Base-by-base conservation (phyloP, 2,329 filamentous ascomycete species). In the Atkinsonella texensis region DNA sequence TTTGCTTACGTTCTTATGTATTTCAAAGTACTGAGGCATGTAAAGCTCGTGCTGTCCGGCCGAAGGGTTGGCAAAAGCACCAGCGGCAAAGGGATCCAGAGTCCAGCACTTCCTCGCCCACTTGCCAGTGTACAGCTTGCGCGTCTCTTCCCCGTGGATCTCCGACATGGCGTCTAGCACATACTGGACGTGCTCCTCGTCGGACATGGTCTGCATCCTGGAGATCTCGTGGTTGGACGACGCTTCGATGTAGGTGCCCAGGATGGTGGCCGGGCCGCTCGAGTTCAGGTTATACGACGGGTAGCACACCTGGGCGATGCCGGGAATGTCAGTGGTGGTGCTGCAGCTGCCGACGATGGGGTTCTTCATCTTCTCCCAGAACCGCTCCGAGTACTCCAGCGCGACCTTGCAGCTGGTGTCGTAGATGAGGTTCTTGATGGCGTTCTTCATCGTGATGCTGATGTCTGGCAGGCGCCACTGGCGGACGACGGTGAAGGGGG, bases 1-100 rank as follows among this genome's bases (percentile, higher is more conserved):
- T 10, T 13, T 61, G 7, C 67, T 58, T 49, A 73, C 70, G 46
- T 82, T 79, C 55, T 74, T 75, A 63, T 87, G 57, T 0, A 83
- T 87, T 61, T 81, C 77, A 60, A 84, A 86, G 60, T 85, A 88
- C n/a, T 83, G 79, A 0, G 85, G 84, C 9, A 88, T 69, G 57
- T 84, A 88, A 23, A 87, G 60, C 57, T 84, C 74, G 60, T 88
- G 83, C 67, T 87, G 81, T 0, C 82, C 83, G 0, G 80, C 69
- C 0, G 71, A 65, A 0, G 84, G 83, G 4, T 65, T 63, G 1
- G 77, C 77, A 83, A 83, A 88, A 7, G 77, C 76, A 4, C 78
- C 83, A 1, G 74, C 75, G 62, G 83, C 74, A 53, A 79, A 74
- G 53, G 78, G 74, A 55, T 87, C 80, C 8, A 74, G 63, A 49